Percentiles rank a stretch among this genome's conserved stretches.
These are phyloP conservation scores for Zygosaccharomyces pseudorouxii DNA, from an alignment of 805 yeast genomes.

Conservation along the genomic window DNA sequence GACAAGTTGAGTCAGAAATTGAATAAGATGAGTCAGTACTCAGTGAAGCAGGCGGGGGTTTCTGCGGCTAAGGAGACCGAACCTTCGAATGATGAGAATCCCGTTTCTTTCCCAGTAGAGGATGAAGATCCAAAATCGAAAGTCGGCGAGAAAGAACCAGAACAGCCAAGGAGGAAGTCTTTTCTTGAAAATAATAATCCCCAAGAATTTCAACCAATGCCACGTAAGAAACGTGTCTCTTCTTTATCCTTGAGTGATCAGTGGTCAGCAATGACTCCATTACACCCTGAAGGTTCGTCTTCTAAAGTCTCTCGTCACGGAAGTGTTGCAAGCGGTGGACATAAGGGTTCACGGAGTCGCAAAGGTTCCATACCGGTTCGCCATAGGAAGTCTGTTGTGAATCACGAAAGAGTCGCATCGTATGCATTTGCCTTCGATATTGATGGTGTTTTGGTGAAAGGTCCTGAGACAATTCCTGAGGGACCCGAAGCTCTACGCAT, in stretches of 20 bases:
- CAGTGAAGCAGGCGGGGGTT: no score
- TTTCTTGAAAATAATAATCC: slow-evolving; percentile 71
- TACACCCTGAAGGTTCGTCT: slow-evolving; percentile 15
- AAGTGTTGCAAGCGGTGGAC: slow-evolving; percentile 10
- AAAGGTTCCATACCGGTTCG: slow-evolving; percentile 33
- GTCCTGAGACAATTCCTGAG: slow-evolving; percentile 78
- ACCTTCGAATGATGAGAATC: no score
- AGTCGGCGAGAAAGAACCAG: neutral
- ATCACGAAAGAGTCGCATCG: slow-evolving; percentile 69
- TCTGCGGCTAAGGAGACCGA: no score
- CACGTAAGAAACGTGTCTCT: slow-evolving; percentile 58
- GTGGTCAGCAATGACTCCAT: slow-evolving; percentile 29
- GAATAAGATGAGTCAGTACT: neutral
- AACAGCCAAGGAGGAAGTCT: slow-evolving; percentile 37
- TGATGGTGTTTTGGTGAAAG: slow-evolving; percentile 84
- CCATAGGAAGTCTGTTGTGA: slow-evolving; percentile 49
- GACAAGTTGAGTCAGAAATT: neutral
- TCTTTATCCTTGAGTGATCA: slow-evolving; percentile 68
- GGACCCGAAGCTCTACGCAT: slow-evolving; percentile 68
- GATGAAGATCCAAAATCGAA: neutral
- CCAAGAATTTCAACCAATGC: slow-evolving; percentile 58
- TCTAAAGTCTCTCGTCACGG: slow-evolving; percentile 8
- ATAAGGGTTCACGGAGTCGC: slow-evolving; percentile 11
- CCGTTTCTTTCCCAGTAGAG: neutral
- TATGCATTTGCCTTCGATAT: slow-evolving; percentile 91